Conservation (phyloP, 140 eudicot genomes). For the Erigeron philadelphicus region DNA sequence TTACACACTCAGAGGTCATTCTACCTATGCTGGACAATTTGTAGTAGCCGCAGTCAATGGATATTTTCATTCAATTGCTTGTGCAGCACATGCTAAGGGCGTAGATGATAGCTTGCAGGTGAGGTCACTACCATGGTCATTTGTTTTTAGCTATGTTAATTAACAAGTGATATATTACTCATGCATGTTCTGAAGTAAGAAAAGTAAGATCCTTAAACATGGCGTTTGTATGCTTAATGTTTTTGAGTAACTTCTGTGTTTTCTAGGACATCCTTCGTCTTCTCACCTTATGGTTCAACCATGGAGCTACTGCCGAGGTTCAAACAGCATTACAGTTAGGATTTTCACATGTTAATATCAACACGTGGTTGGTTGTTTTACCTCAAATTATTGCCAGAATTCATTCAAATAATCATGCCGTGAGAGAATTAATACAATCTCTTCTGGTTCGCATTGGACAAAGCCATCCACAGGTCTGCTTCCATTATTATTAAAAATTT, state of each 20-base stretch:
- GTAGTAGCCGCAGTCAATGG: conserved; percentile 99
- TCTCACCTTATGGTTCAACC: conserved; percentile 97
- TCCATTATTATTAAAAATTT: conserved; percentile 6
- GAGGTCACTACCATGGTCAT: background rate
- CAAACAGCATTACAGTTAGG: conserved; percentile 84
- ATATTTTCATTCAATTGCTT: conserved; percentile 95
- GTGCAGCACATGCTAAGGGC: conserved; percentile 86
- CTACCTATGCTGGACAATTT: conserved; percentile 55
- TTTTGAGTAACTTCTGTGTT: conserved; percentile 8
- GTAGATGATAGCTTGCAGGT: conserved; percentile 99
- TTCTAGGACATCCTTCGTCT: conserved; percentile 96
- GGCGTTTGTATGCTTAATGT: conserved; percentile 1
- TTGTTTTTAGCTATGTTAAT: background rate
- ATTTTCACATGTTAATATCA: conserved; percentile 77
- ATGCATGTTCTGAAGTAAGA: conserved; percentile 10
- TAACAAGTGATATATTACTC: background rate
- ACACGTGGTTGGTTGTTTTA: conserved; percentile 98
- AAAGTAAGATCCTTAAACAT: background rate
- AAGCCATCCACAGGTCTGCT: conserved; percentile 93
- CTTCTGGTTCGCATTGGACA: conserved; percentile 87
- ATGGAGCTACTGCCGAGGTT: conserved; percentile 89
- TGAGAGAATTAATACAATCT: conserved; percentile 86
- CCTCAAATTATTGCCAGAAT: conserved; percentile 98
- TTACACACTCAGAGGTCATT: conserved; percentile 72
- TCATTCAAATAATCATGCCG: conserved; percentile 88